Base-by-base conservation (phyloP, 2,329 filamentous ascomycete genomes). In the Dothistroma pini region DNA sequence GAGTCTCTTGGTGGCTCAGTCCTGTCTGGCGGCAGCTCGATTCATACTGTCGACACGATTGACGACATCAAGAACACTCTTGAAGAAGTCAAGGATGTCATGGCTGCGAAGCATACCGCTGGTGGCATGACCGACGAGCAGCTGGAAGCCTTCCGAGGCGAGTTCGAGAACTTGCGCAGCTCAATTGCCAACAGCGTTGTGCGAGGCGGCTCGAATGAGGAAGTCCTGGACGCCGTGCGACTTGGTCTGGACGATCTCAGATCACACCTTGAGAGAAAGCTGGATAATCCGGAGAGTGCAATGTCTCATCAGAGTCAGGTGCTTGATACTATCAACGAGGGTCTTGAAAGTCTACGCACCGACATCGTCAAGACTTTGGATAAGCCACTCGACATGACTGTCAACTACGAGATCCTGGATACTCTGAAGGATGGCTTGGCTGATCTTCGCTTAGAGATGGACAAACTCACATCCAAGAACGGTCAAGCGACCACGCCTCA, bases 381-480 rank as follows among this genome's bases (percentile, higher is more conserved):
- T 72, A 95, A 91, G 76, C 90, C 92, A 5, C 80, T 86, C 0
- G 92, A 96, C 69, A 83, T 93, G 75, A 93, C 89, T 0, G 87
- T 91, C 60, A 93, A 90, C 62, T 90, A 96, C 66, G 92, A 97
- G 75, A 93, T 97, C 56, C 81, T 97, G 0, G 90, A 96, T 62
- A 91, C 90, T 0, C 82, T 97, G 59, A 96, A 89, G 73, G 83
- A 87, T n/a, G 93, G 92, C 0, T 80, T 97, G 9, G 86, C 89
- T 49, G 84, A 83, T 44, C 82, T 97, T 16, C 87, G 87, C 57
- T 82, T 84, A 1, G 93, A 97, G 54, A 90, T 97, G 65, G 89
- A 92, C 59, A 82, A 83, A 21, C 81, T 97, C 44, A 89, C 89
- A n/a, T 85, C 88, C 25, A 77, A 75, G 48, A 72, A 69, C 10